A percentile compares a stretch with the other conserved stretches of the same genome.
phyloP scores from a whole-genome alignment of 306 rosid genomes.

The Datisca glomerata region DNA sequence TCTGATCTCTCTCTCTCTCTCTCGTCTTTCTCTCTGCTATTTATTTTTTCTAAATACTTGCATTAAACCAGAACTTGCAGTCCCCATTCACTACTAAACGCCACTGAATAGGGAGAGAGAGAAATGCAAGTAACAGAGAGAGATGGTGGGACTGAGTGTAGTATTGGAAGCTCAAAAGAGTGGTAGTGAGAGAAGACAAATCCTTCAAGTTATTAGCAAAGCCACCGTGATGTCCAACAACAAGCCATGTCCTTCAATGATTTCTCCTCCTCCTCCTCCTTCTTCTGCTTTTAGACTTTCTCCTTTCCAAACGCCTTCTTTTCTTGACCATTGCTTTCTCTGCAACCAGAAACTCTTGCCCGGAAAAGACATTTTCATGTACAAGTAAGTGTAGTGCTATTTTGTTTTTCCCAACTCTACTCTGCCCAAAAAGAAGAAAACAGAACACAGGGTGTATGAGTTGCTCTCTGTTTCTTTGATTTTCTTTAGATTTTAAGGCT shows the following conservation, averaged over 20 bases:
- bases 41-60: constrained; percentile 7
- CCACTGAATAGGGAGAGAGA: not conserved
- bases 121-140: constrained; percentile 18
- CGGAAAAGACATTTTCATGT: constrained; percentile 94
- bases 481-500: not conserved
- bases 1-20: not conserved
- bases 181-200: not conserved
- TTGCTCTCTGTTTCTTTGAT: not conserved
- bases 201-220: constrained; percentile 57
- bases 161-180: constrained; percentile 47
- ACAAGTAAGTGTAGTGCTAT: constrained; percentile 41
- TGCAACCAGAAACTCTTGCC: constrained; percentile 56
- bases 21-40: constrained; percentile 17
- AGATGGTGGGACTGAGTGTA: constrained; percentile 75
- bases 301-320: constrained; percentile 17
- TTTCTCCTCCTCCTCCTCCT: constrained; percentile 2
- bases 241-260: not conserved
- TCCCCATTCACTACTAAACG: not conserved
- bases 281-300: constrained; percentile 3
- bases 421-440: too few species aligned
- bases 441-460: too few species aligned
- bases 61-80: constrained; percentile 2
- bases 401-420: not conserved
- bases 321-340: constrained; percentile 69
- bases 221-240: constrained; percentile 27